Conservation (phyloP, 2,329 filamentous ascomycete species). For the Dothistroma pini region DNA sequence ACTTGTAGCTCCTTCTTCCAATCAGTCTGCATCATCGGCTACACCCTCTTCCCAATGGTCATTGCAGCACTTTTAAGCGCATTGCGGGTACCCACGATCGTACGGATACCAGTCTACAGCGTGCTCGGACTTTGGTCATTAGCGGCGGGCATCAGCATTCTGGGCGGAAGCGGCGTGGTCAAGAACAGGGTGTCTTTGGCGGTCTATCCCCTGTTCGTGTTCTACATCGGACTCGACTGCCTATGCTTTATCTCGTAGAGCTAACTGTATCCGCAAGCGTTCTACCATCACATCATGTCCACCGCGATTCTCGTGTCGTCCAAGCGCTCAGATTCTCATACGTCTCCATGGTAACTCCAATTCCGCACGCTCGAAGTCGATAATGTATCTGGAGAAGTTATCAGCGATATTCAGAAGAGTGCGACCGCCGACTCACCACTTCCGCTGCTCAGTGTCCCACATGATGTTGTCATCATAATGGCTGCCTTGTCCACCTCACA, state of each 20-base stretch:
- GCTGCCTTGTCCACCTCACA: no score
- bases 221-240: slow-evolving; percentile 89
- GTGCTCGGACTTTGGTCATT: slow-evolving; percentile 88
- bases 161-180: slow-evolving; percentile 91
- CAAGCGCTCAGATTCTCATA: neutral
- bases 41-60: slow-evolving; percentile 94
- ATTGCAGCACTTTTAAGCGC: slow-evolving; percentile 88
- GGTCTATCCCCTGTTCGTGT: slow-evolving; percentile 91
- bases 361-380: neutral
- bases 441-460: no score
- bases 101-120: slow-evolving; percentile 85
- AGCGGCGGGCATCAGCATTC: slow-evolving; percentile 90
- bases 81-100: slow-evolving; percentile 71
- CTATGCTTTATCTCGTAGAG: slow-evolving; percentile 91
- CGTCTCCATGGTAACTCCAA: neutral
- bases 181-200: slow-evolving; percentile 92
- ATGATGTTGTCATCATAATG: no score
- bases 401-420: no score
- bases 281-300: neutral
- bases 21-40: slow-evolving; percentile 95
- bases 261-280: neutral
- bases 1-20: slow-evolving; percentile 84
- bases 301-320: neutral
- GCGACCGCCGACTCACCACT: no score
- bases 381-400: neutral